Evolutionary conservation across 805 yeast genomes (phyloP).

Genomic region (Candida succiphila): DNA sequence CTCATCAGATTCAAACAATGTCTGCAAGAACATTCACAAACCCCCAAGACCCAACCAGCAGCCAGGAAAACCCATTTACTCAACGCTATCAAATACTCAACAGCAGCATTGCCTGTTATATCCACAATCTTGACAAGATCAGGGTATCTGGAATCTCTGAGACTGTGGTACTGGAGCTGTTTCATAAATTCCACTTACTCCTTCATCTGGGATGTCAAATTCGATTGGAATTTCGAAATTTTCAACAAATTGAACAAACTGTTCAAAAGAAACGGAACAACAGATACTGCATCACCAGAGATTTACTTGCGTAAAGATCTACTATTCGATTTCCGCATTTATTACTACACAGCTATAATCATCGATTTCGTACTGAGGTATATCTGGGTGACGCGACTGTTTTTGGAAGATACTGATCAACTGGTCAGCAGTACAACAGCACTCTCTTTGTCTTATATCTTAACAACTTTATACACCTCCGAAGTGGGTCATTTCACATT

Average conservation of each 20-base stretch:
- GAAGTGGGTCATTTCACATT: slow-evolving; percentile 57
- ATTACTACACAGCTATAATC: slow-evolving; percentile 48
- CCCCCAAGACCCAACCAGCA: slow-evolving; percentile 33
- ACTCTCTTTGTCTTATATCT: slow-evolving; percentile 10
- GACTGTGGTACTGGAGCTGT: slow-evolving; percentile 33
- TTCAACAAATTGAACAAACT: slow-evolving; percentile 26
- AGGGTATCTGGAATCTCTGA: slow-evolving; percentile 17
- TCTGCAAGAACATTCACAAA: slow-evolving; percentile 48
- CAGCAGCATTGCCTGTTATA: slow-evolving; percentile 48
- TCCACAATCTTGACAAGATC: slow-evolving; percentile 18
- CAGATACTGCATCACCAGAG: slow-evolving; percentile 6
- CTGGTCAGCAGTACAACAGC: slow-evolving; percentile 2
- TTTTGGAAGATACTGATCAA: slow-evolving; percentile 7
- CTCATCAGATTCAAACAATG: slow-evolving; percentile 80
- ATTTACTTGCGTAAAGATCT: slow-evolving; percentile 19
- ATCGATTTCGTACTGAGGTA: slow-evolving; percentile 62
- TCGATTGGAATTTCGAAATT: slow-evolving; percentile 78
- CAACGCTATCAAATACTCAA: slow-evolving; percentile 68
- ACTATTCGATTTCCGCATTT: slow-evolving; percentile 18
- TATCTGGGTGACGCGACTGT: slow-evolving; percentile 60
- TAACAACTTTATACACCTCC: slow-evolving; percentile 23
- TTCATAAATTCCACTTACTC: slow-evolving; percentile 67
- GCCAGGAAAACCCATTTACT: slow-evolving; percentile 49
- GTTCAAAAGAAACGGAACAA: too few relatives aligned
- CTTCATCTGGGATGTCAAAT: slow-evolving; percentile 79